Percentiles rank a stretch among this genome's conserved stretches.
Conservation (phyloP, 2,329 filamentous ascomycete species). For the Aspergillus sp. region DNA sequence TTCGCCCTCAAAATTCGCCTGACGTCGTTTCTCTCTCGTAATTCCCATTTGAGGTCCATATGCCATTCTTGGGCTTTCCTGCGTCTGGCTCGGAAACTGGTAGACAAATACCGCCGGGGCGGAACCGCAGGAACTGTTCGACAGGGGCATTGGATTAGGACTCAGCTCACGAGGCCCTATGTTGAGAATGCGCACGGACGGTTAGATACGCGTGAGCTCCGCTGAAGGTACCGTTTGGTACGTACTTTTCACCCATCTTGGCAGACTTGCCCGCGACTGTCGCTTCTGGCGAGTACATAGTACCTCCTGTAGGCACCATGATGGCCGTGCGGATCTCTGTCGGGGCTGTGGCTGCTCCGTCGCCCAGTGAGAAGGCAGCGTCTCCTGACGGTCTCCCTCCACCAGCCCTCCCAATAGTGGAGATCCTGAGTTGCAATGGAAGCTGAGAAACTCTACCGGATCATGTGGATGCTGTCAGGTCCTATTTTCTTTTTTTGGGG, state of each 20-base stretch:
- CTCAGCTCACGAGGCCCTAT: constrained; percentile 22
- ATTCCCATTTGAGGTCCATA: not conserved
- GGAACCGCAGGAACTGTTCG: constrained; percentile 25
- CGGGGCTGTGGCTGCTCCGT: not conserved
- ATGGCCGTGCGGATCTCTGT: not conserved
- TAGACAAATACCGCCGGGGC: constrained; percentile 19
- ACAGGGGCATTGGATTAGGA: constrained; percentile 13
- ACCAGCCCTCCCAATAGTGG: constrained; percentile 8
- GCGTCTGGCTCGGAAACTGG: constrained; percentile 14
- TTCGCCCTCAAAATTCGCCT: constrained; percentile 2
- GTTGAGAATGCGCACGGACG: constrained; percentile 20
- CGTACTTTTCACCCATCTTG: not conserved
- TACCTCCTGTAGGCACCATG: too few relatives aligned
- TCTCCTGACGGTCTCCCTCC: constrained; percentile 14
- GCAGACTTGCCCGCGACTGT: not conserved
- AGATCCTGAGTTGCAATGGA: constrained; percentile 20
- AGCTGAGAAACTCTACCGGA: constrained; percentile 19
- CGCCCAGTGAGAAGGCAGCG: not conserved
- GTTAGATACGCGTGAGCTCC: constrained; percentile 21
- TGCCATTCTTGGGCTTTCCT: constrained; percentile 8
- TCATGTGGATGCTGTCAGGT: constrained; percentile 27
- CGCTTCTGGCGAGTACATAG: constrained; percentile 3
- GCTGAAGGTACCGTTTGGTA: constrained; percentile 11
- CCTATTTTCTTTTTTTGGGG: constrained; percentile 21
- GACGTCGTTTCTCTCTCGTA: constrained; percentile 12